Conservation (phyloP, 495 filamentous ascomycete species). For the Hyaloscypha finlandica region DNA sequence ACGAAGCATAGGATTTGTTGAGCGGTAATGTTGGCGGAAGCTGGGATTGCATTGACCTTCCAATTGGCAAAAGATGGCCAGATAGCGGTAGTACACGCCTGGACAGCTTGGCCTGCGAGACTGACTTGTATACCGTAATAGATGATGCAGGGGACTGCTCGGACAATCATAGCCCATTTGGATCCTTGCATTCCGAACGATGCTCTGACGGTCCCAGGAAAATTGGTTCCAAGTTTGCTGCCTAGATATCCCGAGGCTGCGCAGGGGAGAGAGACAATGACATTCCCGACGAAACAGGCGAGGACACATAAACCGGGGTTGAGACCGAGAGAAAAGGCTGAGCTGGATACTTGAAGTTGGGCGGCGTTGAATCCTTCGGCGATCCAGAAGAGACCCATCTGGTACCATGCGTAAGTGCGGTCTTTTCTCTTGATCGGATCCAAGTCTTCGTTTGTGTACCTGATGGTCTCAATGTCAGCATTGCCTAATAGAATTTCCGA, state of each 20-base stretch:
- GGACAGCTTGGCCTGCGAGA: conserved; percentile 5
- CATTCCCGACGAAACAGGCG: neutral
- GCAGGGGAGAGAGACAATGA: neutral
- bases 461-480: no score
- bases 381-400: conserved; percentile 2
- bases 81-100: conserved; percentile 2
- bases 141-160: neutral
- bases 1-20: conserved; percentile 1
- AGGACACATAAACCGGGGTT: neutral
- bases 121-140: conserved; percentile 6
- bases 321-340: conserved; percentile 3
- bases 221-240: conserved; percentile 5
- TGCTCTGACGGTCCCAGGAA: neutral
- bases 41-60: neutral
- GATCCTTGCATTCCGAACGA: conserved; percentile 5
- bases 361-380: conserved; percentile 5
- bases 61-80: conserved; percentile 1
- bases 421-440: conserved; percentile 6
- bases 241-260: neutral
- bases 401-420: conserved; percentile 1
- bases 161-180: conserved; percentile 3
- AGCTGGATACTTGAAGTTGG: conserved; percentile 4
- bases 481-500: no score
- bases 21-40: conserved; percentile 4
- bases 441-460: conserved; percentile 3